Evolutionary conservation across 331 rosid genomes (phyloP).

Genomic region (Quercus lobata): DNA sequence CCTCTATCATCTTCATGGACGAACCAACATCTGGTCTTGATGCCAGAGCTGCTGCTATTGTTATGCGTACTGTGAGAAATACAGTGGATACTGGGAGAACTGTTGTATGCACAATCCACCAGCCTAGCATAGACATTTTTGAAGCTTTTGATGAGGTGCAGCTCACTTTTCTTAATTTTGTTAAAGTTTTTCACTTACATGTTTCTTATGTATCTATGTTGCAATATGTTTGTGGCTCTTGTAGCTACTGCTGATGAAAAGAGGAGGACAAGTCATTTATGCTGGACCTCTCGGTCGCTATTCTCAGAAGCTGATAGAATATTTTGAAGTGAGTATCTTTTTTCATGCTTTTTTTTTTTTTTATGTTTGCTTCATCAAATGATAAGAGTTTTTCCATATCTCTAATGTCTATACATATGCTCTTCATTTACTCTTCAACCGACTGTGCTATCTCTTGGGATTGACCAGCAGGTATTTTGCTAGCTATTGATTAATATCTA

Average conservation of each 20-base stretch:
- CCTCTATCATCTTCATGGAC: constrained; percentile 67
- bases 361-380: neutral
- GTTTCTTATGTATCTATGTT: neutral
- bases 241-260: constrained; percentile 47
- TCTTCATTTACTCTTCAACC: neutral
- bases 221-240: neutral
- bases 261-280: constrained; percentile 56
- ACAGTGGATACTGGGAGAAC: constrained; percentile 65
- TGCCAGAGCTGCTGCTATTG: constrained; percentile 63
- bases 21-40: constrained; percentile 68
- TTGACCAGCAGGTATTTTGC: neutral
- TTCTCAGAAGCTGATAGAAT: constrained; percentile 47
- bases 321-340: constrained; percentile 36
- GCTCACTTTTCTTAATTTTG: neutral
- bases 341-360: neutral
- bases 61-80: constrained; percentile 65
- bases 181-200: neutral
- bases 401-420: neutral
- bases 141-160: constrained; percentile 58
- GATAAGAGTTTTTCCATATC: neutral
- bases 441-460: neutral
- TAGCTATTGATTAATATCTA: neutral
- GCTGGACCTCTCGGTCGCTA: constrained; percentile 46
- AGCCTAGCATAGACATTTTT: constrained; percentile 54
- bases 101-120: constrained; percentile 64